Percentiles rank a stretch among this genome's conserved stretches.
phyloP scores from a whole-genome alignment of 2,329 filamentous ascomycete genomes.

The Fusarium coffeatum region DNA sequence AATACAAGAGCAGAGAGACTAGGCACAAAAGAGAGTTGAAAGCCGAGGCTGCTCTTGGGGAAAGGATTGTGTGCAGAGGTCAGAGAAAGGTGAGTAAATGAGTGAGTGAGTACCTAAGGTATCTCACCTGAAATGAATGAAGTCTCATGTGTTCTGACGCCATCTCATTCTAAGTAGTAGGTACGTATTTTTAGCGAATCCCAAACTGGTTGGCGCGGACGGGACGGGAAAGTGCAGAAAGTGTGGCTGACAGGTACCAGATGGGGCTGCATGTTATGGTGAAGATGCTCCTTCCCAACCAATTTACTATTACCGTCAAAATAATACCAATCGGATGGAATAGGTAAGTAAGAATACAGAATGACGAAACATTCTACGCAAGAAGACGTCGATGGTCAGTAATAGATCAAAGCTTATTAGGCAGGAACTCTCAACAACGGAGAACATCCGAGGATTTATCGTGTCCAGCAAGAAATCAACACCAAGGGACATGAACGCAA shows the following conservation, averaged over 20 bases:
- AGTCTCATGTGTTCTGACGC: slow-evolving; percentile 38
- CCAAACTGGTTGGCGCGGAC: not conserved
- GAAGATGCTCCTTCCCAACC: not conserved
- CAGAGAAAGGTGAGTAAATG: not conserved
- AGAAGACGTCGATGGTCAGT: not conserved
- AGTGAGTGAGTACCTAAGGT: not conserved
- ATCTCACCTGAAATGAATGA: not conserved
- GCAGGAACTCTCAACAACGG: slow-evolving; percentile 20
- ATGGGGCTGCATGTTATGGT: slow-evolving; percentile 36
- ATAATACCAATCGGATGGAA: not conserved
- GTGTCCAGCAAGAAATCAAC: not conserved
- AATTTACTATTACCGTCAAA: not conserved
- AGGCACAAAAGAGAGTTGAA: slow-evolving; percentile 1
- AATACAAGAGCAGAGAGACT: not conserved
- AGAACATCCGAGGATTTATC: slow-evolving; percentile 26
- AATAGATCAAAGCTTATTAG: not conserved
- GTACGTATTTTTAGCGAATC: slow-evolving; percentile 8
- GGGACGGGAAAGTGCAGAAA: slow-evolving; percentile 4
- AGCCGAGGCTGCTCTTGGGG: not conserved
- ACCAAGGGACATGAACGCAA: not conserved
- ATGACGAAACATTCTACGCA: not conserved
- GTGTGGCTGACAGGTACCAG: slow-evolving; percentile 33
- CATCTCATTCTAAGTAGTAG: slow-evolving; percentile 12
- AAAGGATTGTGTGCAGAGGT: slow-evolving; percentile 27
- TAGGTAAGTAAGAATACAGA: not conserved